Evolutionary conservation across 257 asterid genomes (phyloP), one percentile per base, ranked within the genome.

Genomic region (Forsythia viridissima): DNA sequence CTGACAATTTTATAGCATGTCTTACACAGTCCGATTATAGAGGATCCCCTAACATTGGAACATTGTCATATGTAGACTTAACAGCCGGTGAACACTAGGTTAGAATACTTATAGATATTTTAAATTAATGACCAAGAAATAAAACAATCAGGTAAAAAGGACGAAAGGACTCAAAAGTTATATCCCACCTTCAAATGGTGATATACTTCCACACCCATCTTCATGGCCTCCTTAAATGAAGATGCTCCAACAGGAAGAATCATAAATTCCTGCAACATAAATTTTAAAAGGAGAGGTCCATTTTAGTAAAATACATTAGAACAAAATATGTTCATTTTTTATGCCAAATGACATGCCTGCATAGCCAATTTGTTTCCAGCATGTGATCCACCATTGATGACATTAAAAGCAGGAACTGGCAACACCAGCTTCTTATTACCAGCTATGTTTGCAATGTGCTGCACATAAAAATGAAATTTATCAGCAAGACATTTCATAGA

Each of bases 401-500:
- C 99, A 87, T 95, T 95, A 89, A 95, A 95, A 71, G 99, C 99
- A 57, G 99, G 99, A 65, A 95, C 99, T n/a, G 98, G 99, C 77
- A 95, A 90, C 74, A 95, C 97, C 82, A 95, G 80, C 82, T 92
- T 93, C 88, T 91, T 95, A 91, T 95, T 95, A 24, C 99, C 98
- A 44, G 99, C 94, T 36, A 95, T 77, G 86, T 92, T 92, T 84
- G 99, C 97, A 82, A 95, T 95, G 89, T 95, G 99, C 99, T 95
- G 91, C 84, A 6, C 24, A 44, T 43, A 70, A 80, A 69, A 9
- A 52, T 12, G 70, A 78, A 59, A 3, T 6, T 65, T 42, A 34
- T 83, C 16, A 63, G 80, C 11, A 8, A 81, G 13, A 42, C 51
- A 70, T 74, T 13, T 8, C 37, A 78, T 16, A 67, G 51, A 15